These are phyloP conservation scores for Sarocladium brachiariae DNA, from an alignment of 2,329 filamentous ascomycete species.

Conservation along the genomic window DNA sequence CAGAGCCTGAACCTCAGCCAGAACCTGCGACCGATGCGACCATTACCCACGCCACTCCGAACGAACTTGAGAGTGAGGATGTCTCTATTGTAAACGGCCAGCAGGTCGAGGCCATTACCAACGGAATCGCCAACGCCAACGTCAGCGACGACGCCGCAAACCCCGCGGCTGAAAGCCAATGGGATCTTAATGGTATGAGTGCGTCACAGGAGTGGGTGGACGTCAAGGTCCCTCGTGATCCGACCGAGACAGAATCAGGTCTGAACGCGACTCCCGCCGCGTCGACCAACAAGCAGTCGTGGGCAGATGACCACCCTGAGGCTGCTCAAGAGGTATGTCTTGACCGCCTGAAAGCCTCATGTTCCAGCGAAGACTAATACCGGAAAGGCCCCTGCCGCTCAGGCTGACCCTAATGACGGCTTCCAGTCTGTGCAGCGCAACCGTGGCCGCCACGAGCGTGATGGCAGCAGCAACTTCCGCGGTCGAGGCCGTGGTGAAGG, in stretches of 20 bases:
- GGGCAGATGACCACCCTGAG: slow-evolving; percentile 74
- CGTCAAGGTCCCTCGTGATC: slow-evolving; percentile 62
- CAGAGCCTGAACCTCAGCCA: slow-evolving; percentile 27
- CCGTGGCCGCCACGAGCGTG: slow-evolving; percentile 47
- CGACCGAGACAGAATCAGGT: slow-evolving; percentile 65
- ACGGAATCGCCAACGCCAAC: slow-evolving; percentile 41
- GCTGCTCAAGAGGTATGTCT: slow-evolving; percentile 35
- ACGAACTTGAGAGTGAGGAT: slow-evolving; percentile 53
- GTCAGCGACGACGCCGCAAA: slow-evolving; percentile 49
- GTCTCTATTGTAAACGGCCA: slow-evolving; percentile 36
- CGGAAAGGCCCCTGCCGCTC: slow-evolving; percentile 19
- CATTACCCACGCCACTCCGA: slow-evolving; percentile 57
- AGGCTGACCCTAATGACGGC: slow-evolving; percentile 49
- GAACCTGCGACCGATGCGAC: slow-evolving; percentile 54
- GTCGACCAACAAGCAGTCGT: slow-evolving; percentile 53
- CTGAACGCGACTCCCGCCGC: slow-evolving; percentile 52
- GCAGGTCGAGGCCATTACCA: slow-evolving; percentile 23
- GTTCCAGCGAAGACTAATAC: too few species aligned
- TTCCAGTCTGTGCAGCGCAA: slow-evolving; percentile 67
- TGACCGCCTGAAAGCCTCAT: too few species aligned
- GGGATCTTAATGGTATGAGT: slow-evolving; percentile 45
- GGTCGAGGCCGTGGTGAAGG: slow-evolving; percentile 39
- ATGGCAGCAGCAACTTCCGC: slow-evolving; percentile 32
- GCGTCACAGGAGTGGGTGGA: slow-evolving; percentile 64
- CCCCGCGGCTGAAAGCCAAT: slow-evolving; percentile 58